phyloP scores from a whole-genome alignment of 257 asterid species.

The Forsythia suspensa region DNA sequence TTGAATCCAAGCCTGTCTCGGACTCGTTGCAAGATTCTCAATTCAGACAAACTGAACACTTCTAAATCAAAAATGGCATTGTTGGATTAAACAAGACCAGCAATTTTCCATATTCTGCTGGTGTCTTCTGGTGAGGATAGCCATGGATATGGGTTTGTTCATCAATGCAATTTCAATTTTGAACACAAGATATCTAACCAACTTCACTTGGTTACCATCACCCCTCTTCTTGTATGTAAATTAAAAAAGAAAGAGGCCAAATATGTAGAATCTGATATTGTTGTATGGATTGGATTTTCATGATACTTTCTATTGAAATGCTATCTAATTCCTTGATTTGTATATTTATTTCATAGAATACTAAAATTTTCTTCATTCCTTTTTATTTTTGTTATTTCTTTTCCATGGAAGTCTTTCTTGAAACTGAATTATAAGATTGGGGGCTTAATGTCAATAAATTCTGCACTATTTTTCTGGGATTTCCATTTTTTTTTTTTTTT shows the following conservation, averaged over 20 bases:
- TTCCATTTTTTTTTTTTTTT: too few relatives aligned
- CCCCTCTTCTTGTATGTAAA: conserved; percentile 19
- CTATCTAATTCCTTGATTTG: background rate
- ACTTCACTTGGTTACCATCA: background rate
- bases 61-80: background rate
- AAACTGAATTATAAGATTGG: too few relatives aligned
- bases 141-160: background rate
- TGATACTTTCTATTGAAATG: background rate
- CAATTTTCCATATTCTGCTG: conserved; percentile 46
- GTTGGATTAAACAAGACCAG: conserved; percentile 19
- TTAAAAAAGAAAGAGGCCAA: conserved; percentile 13
- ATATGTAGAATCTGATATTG: conserved; percentile 9
- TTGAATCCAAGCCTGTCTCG: conserved; percentile 40
- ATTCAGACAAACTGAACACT: background rate
- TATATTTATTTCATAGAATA: background rate
- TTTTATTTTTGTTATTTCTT: too few relatives aligned
- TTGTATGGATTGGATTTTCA: background rate
- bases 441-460: too few relatives aligned
- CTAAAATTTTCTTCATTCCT: background rate
- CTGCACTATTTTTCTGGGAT: too few relatives aligned
- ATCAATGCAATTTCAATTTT: background rate
- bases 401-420: too few relatives aligned
- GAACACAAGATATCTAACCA: conserved; percentile 11
- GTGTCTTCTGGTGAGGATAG: conserved; percentile 15
- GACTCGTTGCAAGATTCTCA: conserved; percentile 19